These are phyloP conservation scores for Trichosanthes cucumerina DNA, from an alignment of 306 rosid genomes.

Conservation along the genomic window DNA sequence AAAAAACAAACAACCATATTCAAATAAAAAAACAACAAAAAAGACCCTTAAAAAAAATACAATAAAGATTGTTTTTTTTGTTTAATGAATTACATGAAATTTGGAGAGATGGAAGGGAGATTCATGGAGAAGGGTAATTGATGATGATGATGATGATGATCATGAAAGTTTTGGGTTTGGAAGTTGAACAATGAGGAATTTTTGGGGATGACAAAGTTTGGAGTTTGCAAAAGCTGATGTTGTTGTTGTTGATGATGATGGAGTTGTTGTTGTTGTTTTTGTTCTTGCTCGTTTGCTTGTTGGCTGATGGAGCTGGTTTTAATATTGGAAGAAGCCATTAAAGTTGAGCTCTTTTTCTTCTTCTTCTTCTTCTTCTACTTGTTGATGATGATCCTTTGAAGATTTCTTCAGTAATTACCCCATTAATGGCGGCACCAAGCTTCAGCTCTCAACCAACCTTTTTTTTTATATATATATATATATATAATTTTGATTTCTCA, in stretches of 20 bases:
- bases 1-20: not conserved
- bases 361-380: not conserved
- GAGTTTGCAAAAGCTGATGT: slow-evolving; percentile 15
- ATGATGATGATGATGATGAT: slow-evolving; percentile 30
- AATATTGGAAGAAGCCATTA: not conserved
- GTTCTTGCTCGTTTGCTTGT: not conserved
- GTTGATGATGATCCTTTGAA: too few relatives aligned
- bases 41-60: not conserved
- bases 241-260: slow-evolving; percentile 34
- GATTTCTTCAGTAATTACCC: slow-evolving; percentile 18
- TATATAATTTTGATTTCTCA: not conserved
- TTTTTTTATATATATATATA: not conserved
- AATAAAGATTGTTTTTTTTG: not conserved
- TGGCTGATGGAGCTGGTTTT: not conserved
- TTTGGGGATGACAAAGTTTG: slow-evolving; percentile 3
- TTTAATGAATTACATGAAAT: slow-evolving; percentile 47
- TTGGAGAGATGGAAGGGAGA: slow-evolving; percentile 54
- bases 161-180: slow-evolving; percentile 21
- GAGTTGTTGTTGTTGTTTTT: slow-evolving; percentile 15
- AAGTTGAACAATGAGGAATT: not conserved
- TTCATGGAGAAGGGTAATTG: slow-evolving; percentile 55
- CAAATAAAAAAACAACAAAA: not conserved
- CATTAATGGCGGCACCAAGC: slow-evolving; percentile 46
- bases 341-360: slow-evolving; percentile 3
- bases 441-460: slow-evolving; percentile 15